Percentiles rank a stretch among this genome's conserved stretches.
Evolutionary conservation across 2,329 filamentous ascomycete species (phyloP).

Genomic region (Aspergillus piperis): DNA sequence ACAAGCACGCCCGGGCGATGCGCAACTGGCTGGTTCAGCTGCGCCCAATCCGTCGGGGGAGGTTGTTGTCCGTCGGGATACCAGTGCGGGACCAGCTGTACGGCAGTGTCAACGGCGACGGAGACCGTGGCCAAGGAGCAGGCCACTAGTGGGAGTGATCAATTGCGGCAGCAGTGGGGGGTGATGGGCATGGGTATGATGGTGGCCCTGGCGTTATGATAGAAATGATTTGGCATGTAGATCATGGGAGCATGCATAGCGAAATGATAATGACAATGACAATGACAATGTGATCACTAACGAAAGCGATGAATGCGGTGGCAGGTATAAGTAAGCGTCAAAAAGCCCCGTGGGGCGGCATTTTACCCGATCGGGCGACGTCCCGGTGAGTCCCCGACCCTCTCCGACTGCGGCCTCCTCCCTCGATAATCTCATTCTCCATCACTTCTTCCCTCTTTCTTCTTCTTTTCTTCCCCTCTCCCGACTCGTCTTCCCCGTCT

Average conservation of each 20-base stretch:
- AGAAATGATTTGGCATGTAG: neutral
- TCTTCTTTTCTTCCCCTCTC: slow-evolving; percentile 9
- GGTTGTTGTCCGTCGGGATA: slow-evolving; percentile 85
- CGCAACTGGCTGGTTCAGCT: slow-evolving; percentile 77
- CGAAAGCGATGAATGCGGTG: slow-evolving; percentile 3
- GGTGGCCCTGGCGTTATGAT: slow-evolving; percentile 6
- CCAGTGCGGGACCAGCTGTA: slow-evolving; percentile 73
- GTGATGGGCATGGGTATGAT: slow-evolving; percentile 13
- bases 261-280: slow-evolving; percentile 9
- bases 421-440: slow-evolving; percentile 16
- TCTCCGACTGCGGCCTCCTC: slow-evolving; percentile 16
- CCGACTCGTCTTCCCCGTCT: neutral
- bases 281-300: neutral
- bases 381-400: slow-evolving; percentile 10
- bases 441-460: slow-evolving; percentile 17
- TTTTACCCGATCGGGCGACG: slow-evolving; percentile 14
- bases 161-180: slow-evolving; percentile 4
- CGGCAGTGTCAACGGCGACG: slow-evolving; percentile 56
- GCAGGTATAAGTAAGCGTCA: slow-evolving; percentile 1
- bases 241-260: neutral
- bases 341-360: slow-evolving; percentile 9
- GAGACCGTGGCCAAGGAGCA: slow-evolving; percentile 50
- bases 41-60: slow-evolving; percentile 64
- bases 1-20: slow-evolving; percentile 55
- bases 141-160: slow-evolving; percentile 24